Evolutionary conservation across 2,329 filamentous ascomycete genomes (phyloP).

Genomic region (Diaporthe caulivora): DNA sequence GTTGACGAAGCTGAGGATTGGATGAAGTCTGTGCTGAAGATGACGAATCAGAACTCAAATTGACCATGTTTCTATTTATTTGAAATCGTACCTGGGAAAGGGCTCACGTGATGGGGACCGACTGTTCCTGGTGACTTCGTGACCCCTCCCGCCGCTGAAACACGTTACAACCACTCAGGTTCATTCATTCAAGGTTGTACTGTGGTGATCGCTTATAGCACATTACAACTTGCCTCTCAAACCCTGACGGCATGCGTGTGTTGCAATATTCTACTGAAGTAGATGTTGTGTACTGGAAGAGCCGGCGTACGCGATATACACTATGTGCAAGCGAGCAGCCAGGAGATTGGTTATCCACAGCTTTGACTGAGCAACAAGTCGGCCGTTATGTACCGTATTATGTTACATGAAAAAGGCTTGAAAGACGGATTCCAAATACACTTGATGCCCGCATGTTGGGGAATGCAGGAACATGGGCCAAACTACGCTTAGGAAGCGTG

Average conservation of each 20-base stretch:
- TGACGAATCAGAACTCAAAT: neutral
- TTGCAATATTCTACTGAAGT: neutral
- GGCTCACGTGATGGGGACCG: neutral
- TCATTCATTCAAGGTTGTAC: neutral
- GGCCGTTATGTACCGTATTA: too few relatives aligned
- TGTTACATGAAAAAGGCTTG: neutral
- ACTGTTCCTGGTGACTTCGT: neutral
- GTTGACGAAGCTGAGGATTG: constrained; percentile 27
- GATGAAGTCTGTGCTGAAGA: constrained; percentile 6
- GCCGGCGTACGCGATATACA: neutral
- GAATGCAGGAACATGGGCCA: too few relatives aligned
- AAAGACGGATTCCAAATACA: neutral
- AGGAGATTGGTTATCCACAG: too few relatives aligned
- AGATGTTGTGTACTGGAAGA: neutral
- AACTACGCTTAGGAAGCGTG: too few relatives aligned
- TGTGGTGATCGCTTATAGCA: neutral
- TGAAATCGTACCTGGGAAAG: neutral
- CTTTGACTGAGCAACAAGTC: neutral
- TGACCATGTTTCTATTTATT: neutral
- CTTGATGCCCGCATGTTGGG: too few relatives aligned
- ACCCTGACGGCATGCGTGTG: neutral
- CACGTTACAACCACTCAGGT: neutral
- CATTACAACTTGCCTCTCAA: neutral
- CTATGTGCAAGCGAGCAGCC: neutral
- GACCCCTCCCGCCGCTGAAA: neutral